phyloP scores from a whole-genome alignment of 495 filamentous ascomycete genomes.

The Acidiella bohemica region DNA sequence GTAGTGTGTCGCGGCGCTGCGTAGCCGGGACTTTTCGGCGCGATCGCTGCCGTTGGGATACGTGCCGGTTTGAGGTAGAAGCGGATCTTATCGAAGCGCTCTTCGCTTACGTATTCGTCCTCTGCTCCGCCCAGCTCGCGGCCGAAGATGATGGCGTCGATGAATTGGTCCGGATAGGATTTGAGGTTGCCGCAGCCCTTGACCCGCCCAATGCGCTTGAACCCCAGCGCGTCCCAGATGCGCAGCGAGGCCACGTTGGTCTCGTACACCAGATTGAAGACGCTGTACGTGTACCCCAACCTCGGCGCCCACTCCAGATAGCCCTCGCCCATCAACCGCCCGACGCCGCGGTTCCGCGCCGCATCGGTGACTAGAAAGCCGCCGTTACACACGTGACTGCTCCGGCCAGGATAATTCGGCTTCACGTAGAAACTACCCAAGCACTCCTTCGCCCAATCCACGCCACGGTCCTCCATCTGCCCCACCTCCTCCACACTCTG shows the following conservation, averaged over 20 bases:
- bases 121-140: slow-evolving; percentile 64
- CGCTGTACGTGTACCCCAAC: slow-evolving; percentile 86
- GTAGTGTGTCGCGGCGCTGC: slow-evolving; percentile 92
- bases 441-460: slow-evolving; percentile 74
- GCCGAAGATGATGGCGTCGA: slow-evolving; percentile 96
- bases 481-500: slow-evolving; percentile 47
- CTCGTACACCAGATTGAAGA: slow-evolving; percentile 98
- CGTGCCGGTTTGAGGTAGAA: slow-evolving; percentile 92
- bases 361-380: slow-evolving; percentile 89
- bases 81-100: slow-evolving; percentile 95
- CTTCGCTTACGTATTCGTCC: slow-evolving; percentile 85
- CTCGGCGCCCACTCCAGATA: slow-evolving; percentile 92
- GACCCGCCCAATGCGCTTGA: slow-evolving; percentile 89
- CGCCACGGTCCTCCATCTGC: slow-evolving; percentile 39
- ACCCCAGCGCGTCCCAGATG: slow-evolving; percentile 96
- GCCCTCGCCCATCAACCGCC: slow-evolving; percentile 81
- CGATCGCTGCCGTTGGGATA: slow-evolving; percentile 90
- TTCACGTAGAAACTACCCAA: slow-evolving; percentile 94
- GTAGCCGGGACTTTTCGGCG: slow-evolving; percentile 84
- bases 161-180: slow-evolving; percentile 61
- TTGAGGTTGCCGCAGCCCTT: slow-evolving; percentile 76
- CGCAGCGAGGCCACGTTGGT: slow-evolving; percentile 89
- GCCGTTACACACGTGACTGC: slow-evolving; percentile 91
- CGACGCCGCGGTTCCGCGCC: slow-evolving; percentile 78
- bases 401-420: slow-evolving; percentile 92